phyloP scores from a whole-genome alignment of 768 basidiomycete genomes.

The Lentinus brumalis region DNA sequence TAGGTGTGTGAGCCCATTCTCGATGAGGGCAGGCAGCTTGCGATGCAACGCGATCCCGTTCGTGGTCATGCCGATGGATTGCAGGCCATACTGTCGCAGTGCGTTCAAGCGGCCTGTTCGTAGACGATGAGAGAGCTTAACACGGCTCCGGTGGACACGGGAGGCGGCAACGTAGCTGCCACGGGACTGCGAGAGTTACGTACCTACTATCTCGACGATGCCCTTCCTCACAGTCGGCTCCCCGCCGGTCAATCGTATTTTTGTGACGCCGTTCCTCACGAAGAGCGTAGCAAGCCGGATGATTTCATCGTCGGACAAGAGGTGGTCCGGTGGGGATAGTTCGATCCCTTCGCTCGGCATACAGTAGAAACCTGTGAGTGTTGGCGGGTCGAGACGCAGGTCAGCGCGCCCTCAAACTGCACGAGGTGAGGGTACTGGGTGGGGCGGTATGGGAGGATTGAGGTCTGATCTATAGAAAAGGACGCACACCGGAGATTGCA shows the following conservation, averaged over 20 bases:
- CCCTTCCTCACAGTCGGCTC: slow-evolving; percentile 86
- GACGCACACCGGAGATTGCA: slow-evolving; percentile 83
- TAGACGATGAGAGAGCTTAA: not conserved
- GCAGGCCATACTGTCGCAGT: slow-evolving; percentile 61
- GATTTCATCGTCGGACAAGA: slow-evolving; percentile 78
- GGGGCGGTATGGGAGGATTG: not conserved
- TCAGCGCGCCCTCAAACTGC: not conserved
- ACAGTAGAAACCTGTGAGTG: slow-evolving; percentile 81
- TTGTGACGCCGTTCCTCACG: slow-evolving; percentile 79
- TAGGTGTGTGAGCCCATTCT: slow-evolving; percentile 77
- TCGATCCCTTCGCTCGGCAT: slow-evolving; percentile 85
- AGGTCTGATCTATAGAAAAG: no score
- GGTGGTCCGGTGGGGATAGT: slow-evolving; percentile 65
- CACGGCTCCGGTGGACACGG: not conserved
- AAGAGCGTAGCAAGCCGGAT: slow-evolving; percentile 74
- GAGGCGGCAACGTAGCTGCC: not conserved
- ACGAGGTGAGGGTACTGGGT: slow-evolving; percentile 9
- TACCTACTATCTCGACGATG: slow-evolving; percentile 69
- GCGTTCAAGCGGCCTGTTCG: slow-evolving; percentile 57
- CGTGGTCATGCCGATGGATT: slow-evolving; percentile 83
- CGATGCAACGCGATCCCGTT: slow-evolving; percentile 81
- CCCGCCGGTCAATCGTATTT: slow-evolving; percentile 87
- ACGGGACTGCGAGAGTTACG: slow-evolving; percentile 19
- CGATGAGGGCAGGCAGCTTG: slow-evolving; percentile 65
- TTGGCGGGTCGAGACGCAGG: not conserved